Base-by-base conservation (phyloP, 331 rosid genomes). In the Dryas integrifolia region DNA sequence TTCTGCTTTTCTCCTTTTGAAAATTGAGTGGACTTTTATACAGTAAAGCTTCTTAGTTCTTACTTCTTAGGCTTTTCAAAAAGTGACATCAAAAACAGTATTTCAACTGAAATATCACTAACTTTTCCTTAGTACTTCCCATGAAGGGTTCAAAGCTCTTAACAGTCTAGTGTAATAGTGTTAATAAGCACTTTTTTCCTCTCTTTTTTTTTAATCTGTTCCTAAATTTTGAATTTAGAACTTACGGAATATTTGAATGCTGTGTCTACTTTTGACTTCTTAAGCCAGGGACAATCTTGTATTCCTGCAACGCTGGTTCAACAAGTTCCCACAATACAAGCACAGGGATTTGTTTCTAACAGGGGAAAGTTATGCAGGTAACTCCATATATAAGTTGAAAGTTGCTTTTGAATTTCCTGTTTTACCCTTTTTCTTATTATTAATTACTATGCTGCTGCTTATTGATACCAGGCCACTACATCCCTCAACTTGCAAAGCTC, bases 301-400 rank as follows among this genome's bases (percentile, higher is more conserved):
- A 45, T 91, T 91, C 87, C 77, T 91, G 86, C 75, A 75, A 67
- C 86, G 84, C 77, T 91, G 95, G 95, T 81, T 86, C 59, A 67
- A 73, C n/a, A 88, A 81, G 77, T 92, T 84, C 74, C 93, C 92
- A 14, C 73, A 73, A 6, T 90, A 84, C 84, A 85, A 75, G 75
- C 81, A 82, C 56, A 80, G 75, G 56, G 86, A 84, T 76, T 79
- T 90, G 77, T 92, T 82, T 83, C 78, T 92, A 6, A 76, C 91
- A 7, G 98, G 98, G 51, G 98, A 92, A 82, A 88, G 97, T 77
- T 91, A 91, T 76, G 97, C 97, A 2, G 97, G 97, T 91, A 78
- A 44, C 48, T 44, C 48, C 48, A 44, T 44, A 44, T 44, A 44
- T 9, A 44, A 44, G 45, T 14, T 14, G 16, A 8, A 58, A 21